These are phyloP conservation scores for Sphaerulina populicola DNA, from an alignment of 2,329 filamentous ascomycete species.

Conservation along the genomic window DNA sequence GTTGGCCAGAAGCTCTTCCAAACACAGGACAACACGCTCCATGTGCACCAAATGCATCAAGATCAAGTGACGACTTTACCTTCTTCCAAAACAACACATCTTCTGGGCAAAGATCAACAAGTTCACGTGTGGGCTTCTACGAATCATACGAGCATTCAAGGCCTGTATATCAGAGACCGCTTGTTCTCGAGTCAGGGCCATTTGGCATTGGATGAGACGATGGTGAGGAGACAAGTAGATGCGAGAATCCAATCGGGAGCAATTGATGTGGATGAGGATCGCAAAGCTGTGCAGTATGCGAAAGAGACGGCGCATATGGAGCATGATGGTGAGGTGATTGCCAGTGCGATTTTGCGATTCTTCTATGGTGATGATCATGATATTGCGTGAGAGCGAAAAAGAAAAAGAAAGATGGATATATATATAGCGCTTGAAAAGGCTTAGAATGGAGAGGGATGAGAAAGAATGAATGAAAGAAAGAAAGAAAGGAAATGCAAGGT, in stretches of 20 bases:
- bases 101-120: slow-evolving; percentile 36
- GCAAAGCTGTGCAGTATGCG: slow-evolving; percentile 33
- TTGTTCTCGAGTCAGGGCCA: slow-evolving; percentile 44
- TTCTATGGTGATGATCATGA: slow-evolving; percentile 45
- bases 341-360: slow-evolving; percentile 37
- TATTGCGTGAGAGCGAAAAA: slow-evolving; percentile 21
- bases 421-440: no score
- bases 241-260: slow-evolving; percentile 38
- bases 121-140: slow-evolving; percentile 45
- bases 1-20: slow-evolving; percentile 39
- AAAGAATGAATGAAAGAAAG: no score
- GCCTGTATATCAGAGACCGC: slow-evolving; percentile 39
- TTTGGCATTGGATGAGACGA: slow-evolving; percentile 41
- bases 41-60: slow-evolving; percentile 44
- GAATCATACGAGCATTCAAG: slow-evolving; percentile 41
- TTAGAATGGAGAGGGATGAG: no score
- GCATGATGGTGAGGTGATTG: slow-evolving; percentile 37
- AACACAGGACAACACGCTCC: slow-evolving; percentile 30
- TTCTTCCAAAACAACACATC: slow-evolving; percentile 22
- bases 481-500: no score
- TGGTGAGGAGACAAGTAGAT: slow-evolving; percentile 41
- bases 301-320: slow-evolving; percentile 35
- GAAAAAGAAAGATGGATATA: no score
- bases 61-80: slow-evolving; percentile 38
- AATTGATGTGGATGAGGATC: slow-evolving; percentile 32